Evolutionary conservation across 768 basidiomycete genomes (phyloP), one percentile per base, ranked within the genome.

Genomic region (Lentinula lateritia): DNA sequence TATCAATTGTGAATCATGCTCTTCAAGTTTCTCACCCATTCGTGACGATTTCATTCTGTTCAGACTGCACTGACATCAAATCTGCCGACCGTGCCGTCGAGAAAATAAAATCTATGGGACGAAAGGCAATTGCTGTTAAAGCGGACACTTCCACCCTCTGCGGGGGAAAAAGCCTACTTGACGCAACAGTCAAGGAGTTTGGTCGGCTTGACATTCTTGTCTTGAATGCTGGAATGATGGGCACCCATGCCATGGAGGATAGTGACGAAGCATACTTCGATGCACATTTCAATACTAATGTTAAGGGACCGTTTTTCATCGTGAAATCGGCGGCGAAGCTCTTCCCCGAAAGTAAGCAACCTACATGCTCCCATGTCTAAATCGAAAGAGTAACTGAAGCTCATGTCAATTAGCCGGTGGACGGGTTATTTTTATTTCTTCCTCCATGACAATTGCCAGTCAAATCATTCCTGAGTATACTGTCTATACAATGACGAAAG

Each of bases 211-310:
- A 87, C 65, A 83, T 87, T 62, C 70, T 87, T 36, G 80, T 86
- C 10, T 73, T 84, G 52, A 86, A 85, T 67, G 82, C 85, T 5
- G 83, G 81, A 3, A 71, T 84, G 56, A 84, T 85, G 84, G 79
- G 79, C 9, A 76, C 73, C 65, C 81, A 74, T 63, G 70, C 73
- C 20, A 69, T 87, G n/a, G 74, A 72, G 13, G 80, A 83, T 23
- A 68, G 83, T 18, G 81, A 83, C 54, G 83, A 86, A 67, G 72
- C 70, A n/a, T 77, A 76, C 63, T 86, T 76, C 65, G 82, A 86
- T 57, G 66, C 67, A 18, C 80, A 83, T 64, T 77, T 84, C 63
- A 71, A 80, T 58, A 76, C 76, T 50, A 87, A 87, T 62, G 83
- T 86, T 58, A 85, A 86, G 66, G 83, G 79, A 0, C 83, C 85